Evolutionary conservation across 108 stramenopile genomes (phyloP), one percentile per base, ranked within the genome.

Genomic region (Skeletonema costatum): DNA sequence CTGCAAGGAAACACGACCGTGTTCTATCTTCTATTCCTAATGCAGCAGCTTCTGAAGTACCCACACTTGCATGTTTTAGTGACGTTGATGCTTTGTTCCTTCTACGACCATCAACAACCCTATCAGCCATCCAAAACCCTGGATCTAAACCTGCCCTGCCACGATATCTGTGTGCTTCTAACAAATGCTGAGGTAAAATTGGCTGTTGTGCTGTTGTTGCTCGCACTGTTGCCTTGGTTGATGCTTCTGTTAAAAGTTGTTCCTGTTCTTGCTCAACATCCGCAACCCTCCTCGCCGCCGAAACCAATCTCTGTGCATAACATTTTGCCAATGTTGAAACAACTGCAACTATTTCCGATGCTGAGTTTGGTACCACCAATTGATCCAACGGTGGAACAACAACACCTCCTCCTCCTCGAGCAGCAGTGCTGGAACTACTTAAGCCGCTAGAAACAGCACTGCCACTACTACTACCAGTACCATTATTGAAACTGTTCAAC

Each of bases 291-390:
- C 84, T 78, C 11, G 93, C 89, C 17, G 87, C 91, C 29, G 83
- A 68, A 3, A 94, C 90, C 70, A 94, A 75, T 69, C 93, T 81
- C 66, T 94, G 93, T 11, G 87, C 93, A 70, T 94, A 91, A 53
- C 77, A 79, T 71, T 94, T 94, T 63, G 93, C 91, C 77, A 90
- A 75, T 4, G 88, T 82, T 1, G 88, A 85, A 7, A 94, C 91
- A 8, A 94, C 89, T 14, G 83, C 82, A 13, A 78, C 68, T 64
- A 94, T 91, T 69, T 92, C 91, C 5, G 80, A 77, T 33, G 86
- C 84, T 48, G 89, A 82, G 8, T 87, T 85, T 9, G 89, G 87
- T n/a, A 85, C 86, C 2, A 92, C 91, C 44, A 94, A 48, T 44
- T 91, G 80, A 39, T 87, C 80, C 29, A 94, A 66, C 11, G 64